A percentile compares a stretch with the other conserved stretches of the same genome.
phyloP scores from a whole-genome alignment of 1,284 basidiomycete genomes.

The Phellopilus nigrolimitatus region DNA sequence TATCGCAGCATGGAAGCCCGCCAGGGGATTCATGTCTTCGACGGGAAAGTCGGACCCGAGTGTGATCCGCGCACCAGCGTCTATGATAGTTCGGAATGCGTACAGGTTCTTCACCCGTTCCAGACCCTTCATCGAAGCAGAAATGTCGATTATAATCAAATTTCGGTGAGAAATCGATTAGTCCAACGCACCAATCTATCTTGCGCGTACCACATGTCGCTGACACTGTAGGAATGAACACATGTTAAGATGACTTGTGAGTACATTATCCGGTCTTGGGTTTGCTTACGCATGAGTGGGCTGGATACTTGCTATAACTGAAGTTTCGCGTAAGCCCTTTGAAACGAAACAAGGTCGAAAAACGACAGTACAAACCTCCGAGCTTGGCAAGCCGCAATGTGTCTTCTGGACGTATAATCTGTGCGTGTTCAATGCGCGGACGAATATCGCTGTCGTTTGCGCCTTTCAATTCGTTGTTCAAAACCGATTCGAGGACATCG shows the following conservation, averaged over 20 bases:
- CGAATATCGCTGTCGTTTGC: conserved; percentile 60
- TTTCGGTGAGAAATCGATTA: too few relatives aligned
- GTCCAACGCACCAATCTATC: conserved; percentile 58
- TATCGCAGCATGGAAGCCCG: conserved; percentile 82
- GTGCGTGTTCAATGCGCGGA: conserved; percentile 87
- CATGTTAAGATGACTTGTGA: background rate
- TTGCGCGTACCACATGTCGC: conserved; percentile 89
- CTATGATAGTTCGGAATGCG: conserved; percentile 72
- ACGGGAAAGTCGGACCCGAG: conserved; percentile 91
- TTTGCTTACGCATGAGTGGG: conserved; percentile 80
- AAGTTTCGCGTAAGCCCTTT: too few relatives aligned
- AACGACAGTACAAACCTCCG: conserved; percentile 48
- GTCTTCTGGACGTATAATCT: conserved; percentile 74
- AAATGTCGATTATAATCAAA: too few relatives aligned
- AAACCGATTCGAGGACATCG: conserved; percentile 67
- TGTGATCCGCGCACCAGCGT: conserved; percentile 57
- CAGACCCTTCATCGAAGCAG: conserved; percentile 59
- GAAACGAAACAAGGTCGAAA: conserved; percentile 8
- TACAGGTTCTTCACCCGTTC: conserved; percentile 84
- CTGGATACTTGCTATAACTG: conserved; percentile 89
- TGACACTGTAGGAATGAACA: conserved; percentile 43
- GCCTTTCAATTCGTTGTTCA: conserved; percentile 41
- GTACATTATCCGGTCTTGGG: background rate
- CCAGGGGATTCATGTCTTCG: conserved; percentile 71
- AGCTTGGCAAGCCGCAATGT: conserved; percentile 64